These are phyloP conservation scores for Pleurozium schreberi DNA, from an alignment of 225 moss, liverwort and hornwort genomes.

Conservation along the genomic window DNA sequence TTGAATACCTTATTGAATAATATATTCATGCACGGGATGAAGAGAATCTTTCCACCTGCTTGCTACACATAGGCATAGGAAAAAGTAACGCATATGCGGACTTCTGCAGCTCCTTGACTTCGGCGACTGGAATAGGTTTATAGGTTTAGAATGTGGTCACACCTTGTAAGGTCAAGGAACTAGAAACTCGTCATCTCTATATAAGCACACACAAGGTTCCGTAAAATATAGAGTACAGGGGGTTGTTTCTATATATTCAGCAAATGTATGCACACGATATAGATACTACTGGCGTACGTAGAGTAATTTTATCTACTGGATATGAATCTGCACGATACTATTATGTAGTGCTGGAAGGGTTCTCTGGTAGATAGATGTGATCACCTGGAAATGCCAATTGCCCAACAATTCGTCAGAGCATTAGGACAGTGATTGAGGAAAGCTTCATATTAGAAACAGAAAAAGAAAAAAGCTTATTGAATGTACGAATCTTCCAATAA, in stretches of 20 bases:
- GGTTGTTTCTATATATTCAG: not conserved
- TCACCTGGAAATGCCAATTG: constrained; percentile 15
- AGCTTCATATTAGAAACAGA: not conserved
- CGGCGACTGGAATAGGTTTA: not conserved
- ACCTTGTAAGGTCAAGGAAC: not conserved
- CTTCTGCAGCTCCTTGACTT: no score
- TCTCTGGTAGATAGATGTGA: constrained; percentile 23
- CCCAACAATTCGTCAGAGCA: not conserved
- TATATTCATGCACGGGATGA: not conserved
- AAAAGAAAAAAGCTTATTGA: not conserved
- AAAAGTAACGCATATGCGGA: not conserved
- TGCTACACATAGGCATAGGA: not conserved
- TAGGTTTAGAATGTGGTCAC: no score
- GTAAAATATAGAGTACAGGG: no score
- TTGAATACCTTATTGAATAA: not conserved
- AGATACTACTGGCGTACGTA: no score
- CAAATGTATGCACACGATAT: not conserved
- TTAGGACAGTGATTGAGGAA: not conserved
- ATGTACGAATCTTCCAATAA: not conserved
- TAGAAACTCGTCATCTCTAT: not conserved
- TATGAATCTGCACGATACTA: not conserved
- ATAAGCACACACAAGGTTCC: not conserved
- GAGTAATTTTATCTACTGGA: not conserved
- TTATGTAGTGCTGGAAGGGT: not conserved
- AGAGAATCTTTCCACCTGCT: not conserved